These are phyloP conservation scores for Protomyces macrosporus DNA, from an alignment of 1,139 yeast species.

Conservation along the genomic window DNA sequence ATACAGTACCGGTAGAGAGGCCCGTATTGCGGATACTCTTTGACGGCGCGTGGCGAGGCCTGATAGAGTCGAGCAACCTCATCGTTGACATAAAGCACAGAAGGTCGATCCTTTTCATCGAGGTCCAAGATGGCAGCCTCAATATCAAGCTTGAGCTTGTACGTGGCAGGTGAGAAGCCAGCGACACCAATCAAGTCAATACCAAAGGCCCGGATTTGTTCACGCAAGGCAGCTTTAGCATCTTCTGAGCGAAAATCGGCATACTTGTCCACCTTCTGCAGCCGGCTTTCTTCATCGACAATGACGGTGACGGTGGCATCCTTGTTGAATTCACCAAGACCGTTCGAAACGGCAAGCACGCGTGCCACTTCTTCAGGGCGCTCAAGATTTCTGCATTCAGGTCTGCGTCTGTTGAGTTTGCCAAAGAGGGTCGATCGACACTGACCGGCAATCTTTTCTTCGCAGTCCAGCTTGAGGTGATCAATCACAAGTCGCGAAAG, in stretches of 20 bases:
- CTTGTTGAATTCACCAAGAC: constrained; percentile 54
- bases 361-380: constrained; percentile 50
- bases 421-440: constrained; percentile 64
- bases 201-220: constrained; percentile 47
- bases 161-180: constrained; percentile 75
- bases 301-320: constrained; percentile 84
- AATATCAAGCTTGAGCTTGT: constrained; percentile 55
- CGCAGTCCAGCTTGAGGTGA: constrained; percentile 71
- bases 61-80: constrained; percentile 90
- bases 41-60: constrained; percentile 65
- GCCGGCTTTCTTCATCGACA: constrained; percentile 73
- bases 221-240: constrained; percentile 58
- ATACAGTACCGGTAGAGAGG: constrained; percentile 78
- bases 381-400: constrained; percentile 36
- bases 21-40: constrained; percentile 84
- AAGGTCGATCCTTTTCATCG: constrained; percentile 38
- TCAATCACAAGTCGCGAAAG: constrained; percentile 77
- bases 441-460: constrained; percentile 60
- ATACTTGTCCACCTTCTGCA: constrained; percentile 70
- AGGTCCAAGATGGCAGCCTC: constrained; percentile 41
- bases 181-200: constrained; percentile 91
- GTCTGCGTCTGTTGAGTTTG: constrained; percentile 65
- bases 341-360: constrained; percentile 75
- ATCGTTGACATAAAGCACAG: constrained; percentile 65
- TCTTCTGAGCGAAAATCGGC: constrained; percentile 58